These are phyloP conservation scores for Jacaranda copaia DNA, from an alignment of 257 asterid genomes.

Conservation along the genomic window DNA sequence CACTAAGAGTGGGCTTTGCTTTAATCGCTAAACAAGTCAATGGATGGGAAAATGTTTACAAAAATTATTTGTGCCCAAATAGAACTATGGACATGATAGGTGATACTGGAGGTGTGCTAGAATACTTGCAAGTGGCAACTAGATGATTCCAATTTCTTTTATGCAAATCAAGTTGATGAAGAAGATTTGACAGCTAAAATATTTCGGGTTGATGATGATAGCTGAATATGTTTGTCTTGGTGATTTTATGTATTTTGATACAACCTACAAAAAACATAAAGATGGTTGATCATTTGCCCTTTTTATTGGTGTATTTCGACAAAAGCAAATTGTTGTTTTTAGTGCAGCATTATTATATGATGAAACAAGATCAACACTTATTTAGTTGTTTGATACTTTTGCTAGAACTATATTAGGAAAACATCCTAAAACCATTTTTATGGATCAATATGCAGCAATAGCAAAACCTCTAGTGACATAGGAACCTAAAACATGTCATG, in stretches of 20 bases:
- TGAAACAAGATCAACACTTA: background rate
- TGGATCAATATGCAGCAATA: background rate
- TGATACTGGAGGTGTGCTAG: conserved; percentile 14
- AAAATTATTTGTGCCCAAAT: background rate
- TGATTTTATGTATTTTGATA: conserved; percentile 16
- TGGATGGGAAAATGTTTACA: background rate
- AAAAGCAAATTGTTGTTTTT: conserved; percentile 8
- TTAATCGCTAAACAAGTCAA: too few species aligned
- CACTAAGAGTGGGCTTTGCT: too few species aligned
- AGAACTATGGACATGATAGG: background rate
- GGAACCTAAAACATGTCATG: background rate
- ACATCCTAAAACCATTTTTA: too few species aligned
- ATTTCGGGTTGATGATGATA: background rate
- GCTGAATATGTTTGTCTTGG: conserved; percentile 1
- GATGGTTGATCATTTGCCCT: background rate
- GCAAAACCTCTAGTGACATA: background rate
- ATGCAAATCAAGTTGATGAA: background rate
- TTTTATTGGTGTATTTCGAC: background rate
- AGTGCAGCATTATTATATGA: conserved; percentile 11
- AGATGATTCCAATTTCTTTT: too few species aligned
- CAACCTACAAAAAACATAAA: background rate
- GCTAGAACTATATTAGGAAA: too few species aligned
- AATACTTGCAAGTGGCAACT: background rate
- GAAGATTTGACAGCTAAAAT: background rate
- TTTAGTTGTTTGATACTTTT: too few species aligned